phyloP scores from a whole-genome alignment of 2,329 filamentous ascomycete genomes.

The Catunica adiposa region DNA sequence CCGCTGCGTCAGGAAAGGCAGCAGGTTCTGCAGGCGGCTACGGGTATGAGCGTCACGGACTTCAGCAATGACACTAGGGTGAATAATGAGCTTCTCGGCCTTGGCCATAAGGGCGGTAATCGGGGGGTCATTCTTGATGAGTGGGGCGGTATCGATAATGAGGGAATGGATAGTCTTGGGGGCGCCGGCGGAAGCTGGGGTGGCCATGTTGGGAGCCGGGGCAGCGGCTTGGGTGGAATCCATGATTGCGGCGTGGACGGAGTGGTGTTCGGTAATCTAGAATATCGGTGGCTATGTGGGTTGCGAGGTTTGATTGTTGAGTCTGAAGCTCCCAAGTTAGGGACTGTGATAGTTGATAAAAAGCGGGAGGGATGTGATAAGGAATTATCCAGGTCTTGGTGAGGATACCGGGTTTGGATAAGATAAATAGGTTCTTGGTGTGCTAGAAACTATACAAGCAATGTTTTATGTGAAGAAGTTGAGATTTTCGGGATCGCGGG shows the following conservation, averaged over 20 bases:
- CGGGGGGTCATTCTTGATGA: constrained; percentile 83
- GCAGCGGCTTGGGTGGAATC: constrained; percentile 2
- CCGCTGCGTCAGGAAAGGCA: constrained; percentile 72
- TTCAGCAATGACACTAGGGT: constrained; percentile 72
- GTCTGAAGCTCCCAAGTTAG: neutral
- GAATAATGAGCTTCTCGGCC: constrained; percentile 63
- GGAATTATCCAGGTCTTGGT: too few species aligned
- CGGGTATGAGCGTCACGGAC: constrained; percentile 75
- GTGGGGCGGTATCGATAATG: constrained; percentile 76
- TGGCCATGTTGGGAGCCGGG: constrained; percentile 5
- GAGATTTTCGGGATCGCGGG: neutral
- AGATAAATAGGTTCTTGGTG: neutral
- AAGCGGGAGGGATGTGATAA: too few species aligned
- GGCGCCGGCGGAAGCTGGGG: constrained; percentile 13
- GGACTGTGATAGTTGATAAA: too few species aligned
- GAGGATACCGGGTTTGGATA: too few species aligned
- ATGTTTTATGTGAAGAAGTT: too few species aligned
- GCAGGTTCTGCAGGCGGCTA: constrained; percentile 62
- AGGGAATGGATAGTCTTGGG: constrained; percentile 63
- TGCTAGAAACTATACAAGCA: neutral
- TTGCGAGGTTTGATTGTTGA: neutral
- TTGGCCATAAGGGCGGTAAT: constrained; percentile 66
- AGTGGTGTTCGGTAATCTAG: neutral
- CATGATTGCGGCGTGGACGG: constrained; percentile 1
- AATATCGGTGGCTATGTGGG: neutral